These are phyloP conservation scores for Fusarium aywerte DNA, from an alignment of 2,329 filamentous ascomycete species.

Conservation along the genomic window DNA sequence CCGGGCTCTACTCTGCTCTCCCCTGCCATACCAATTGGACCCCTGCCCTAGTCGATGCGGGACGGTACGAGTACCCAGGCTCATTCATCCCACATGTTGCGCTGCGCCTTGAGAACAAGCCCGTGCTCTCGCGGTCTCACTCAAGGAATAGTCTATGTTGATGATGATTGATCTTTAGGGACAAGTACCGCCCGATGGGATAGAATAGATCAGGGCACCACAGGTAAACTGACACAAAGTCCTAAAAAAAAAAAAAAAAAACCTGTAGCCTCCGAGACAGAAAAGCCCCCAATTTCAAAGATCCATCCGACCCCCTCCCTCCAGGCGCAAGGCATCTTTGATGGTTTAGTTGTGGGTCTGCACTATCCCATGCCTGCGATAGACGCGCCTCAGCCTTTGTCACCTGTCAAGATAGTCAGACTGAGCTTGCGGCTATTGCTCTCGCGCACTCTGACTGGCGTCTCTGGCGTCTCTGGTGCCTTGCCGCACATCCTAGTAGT, in stretches of 20 bases:
- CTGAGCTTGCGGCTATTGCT: conserved; percentile 46
- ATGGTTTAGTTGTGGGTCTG: conserved; percentile 40
- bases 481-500: conserved; percentile 41
- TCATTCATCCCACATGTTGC: conserved; percentile 35
- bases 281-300: conserved; percentile 40
- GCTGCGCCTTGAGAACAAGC: conserved; percentile 45
- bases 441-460: conserved; percentile 44
- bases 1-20: background rate
- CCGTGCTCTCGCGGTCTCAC: conserved; percentile 33
- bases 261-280: conserved; percentile 28
- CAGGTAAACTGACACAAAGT: conserved; percentile 34
- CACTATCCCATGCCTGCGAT: conserved; percentile 47
- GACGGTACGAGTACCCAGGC: conserved; percentile 35
- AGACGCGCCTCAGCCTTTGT: conserved; percentile 46
- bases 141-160: conserved; percentile 25
- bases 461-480: conserved; percentile 48
- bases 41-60: conserved; percentile 27
- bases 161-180: conserved; percentile 9
- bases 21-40: conserved; percentile 9
- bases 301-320: conserved; percentile 27
- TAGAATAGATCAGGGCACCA: conserved; percentile 33
- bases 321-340: conserved; percentile 45
- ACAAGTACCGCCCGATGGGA: conserved; percentile 25
- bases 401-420: conserved; percentile 50
- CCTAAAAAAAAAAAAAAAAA: conserved; percentile 14